Conservation (phyloP, 441 rosid species). For the Breynia disticha region DNA sequence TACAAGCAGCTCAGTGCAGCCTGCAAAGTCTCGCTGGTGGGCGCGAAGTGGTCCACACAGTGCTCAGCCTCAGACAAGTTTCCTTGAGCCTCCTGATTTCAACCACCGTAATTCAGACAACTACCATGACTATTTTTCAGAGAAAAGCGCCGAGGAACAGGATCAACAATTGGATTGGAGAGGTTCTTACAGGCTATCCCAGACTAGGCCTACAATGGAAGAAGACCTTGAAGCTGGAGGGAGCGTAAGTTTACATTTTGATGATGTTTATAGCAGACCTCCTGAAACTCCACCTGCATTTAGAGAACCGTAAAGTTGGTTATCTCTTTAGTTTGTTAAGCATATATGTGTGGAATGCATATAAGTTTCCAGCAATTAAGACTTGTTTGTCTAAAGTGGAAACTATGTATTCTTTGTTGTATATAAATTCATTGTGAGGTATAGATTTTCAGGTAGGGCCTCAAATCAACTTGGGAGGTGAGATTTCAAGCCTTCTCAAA, state of each 20-base stretch:
- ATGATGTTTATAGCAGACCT: constrained; percentile 63
- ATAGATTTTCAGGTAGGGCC: constrained; percentile 17
- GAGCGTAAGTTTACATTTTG: constrained; percentile 62
- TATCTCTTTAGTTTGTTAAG: constrained; percentile 1
- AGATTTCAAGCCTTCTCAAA: constrained; percentile 14
- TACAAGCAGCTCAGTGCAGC: constrained; percentile 17
- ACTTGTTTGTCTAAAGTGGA: constrained; percentile 14
- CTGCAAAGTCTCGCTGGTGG: constrained; percentile 72
- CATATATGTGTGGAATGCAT: constrained; percentile 16
- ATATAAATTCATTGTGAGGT: constrained; percentile 45
- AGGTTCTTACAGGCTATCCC: constrained; percentile 29
- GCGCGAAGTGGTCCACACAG: constrained; percentile 37
- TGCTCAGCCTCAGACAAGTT: constrained; percentile 55
- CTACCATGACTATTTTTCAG: constrained; percentile 36
- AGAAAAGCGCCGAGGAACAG: constrained; percentile 47
- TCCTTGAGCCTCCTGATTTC: constrained; percentile 86
- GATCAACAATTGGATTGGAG: constrained; percentile 39
- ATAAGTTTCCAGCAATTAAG: constrained; percentile 24
- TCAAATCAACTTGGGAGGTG: constrained; percentile 18
- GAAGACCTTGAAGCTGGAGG: constrained; percentile 53
- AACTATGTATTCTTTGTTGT: constrained; percentile 47
- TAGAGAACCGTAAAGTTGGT: constrained; percentile 14
- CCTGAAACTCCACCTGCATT: constrained; percentile 39
- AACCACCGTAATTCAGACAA: constrained; percentile 25
- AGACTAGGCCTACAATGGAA: constrained; percentile 32